Evolutionary conservation across 805 yeast species (phyloP), one percentile per base, ranked within the genome.

Genomic region (Suhomyces faveliae): DNA sequence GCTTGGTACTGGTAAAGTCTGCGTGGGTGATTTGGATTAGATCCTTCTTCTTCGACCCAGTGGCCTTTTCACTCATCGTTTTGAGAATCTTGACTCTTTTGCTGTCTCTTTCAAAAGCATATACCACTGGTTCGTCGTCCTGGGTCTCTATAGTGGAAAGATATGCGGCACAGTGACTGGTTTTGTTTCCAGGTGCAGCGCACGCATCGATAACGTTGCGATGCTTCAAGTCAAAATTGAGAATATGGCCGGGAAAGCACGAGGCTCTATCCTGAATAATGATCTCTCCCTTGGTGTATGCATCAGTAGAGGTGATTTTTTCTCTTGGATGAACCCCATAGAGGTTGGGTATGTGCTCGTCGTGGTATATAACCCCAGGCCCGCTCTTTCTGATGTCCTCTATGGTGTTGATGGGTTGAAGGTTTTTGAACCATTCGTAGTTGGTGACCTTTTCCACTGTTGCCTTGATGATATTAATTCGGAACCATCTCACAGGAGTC

Each of bases 121-220:
- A 76, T 8, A 90, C 83, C 4, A 80, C 78, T 0, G 65, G 53
- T 13, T 54, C 56, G 4, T 23, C 35, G 15, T 40, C 45, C 4
- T 21, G 46, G 2, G 40, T 15, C 17, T 43, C 44, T 11, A 12
- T 53, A 45, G 60, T 55, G n/a, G 59, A 61, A 19, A 89, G 66
- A 43, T 79, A 71, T 0, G 94, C 81, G 0, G 97, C 96, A 19
- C 85, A 70, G 67, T 92, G 98, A 0, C 97, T 89, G 0, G 99
- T 94, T 64, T 94, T 95, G 66, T 94, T 94, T 4, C 99, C 99
- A 4, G 99, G 99, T 0, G 99, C 99, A 2, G 98, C 91, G 69
- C 97, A 91, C 1, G 97, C 86, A 68, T 94, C 99, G 40, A 94
- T 87, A 9, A 90, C 81, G 49, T 79, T 84, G 40, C 84, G 85